These are phyloP conservation scores for Boletus vermiculosoides DNA, from an alignment of 768 basidiomycete genomes.

Conservation along the genomic window DNA sequence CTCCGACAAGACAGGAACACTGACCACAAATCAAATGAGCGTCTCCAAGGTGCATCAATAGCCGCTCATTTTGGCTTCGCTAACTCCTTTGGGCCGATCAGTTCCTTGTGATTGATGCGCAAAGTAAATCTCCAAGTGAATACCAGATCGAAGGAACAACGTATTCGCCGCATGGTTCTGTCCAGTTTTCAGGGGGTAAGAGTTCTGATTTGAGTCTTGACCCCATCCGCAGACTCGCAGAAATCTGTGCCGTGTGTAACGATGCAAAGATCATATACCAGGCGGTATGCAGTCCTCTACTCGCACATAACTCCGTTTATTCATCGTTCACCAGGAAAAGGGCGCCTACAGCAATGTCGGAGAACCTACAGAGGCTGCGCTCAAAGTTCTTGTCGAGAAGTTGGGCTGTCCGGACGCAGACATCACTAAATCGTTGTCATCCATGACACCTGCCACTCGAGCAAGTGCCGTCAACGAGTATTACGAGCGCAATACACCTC, in stretches of 20 bases:
- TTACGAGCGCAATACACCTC: constrained; percentile 71
- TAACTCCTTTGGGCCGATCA: constrained; percentile 30
- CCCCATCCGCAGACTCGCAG: constrained; percentile 80
- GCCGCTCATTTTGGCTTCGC: neutral
- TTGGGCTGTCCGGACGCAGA: constrained; percentile 71
- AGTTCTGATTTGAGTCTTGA: constrained; percentile 59
- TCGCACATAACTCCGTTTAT: neutral
- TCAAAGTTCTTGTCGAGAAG: constrained; percentile 95
- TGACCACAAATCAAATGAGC: constrained; percentile 98
- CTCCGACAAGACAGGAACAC: constrained; percentile 96
- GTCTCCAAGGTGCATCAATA: constrained; percentile 64
- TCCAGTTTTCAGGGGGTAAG: constrained; percentile 67
- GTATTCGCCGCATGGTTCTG: constrained; percentile 79
- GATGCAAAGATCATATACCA: constrained; percentile 90
- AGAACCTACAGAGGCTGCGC: constrained; percentile 96
- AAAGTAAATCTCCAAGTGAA: constrained; percentile 52
- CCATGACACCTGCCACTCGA: constrained; percentile 57
- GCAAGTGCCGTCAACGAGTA: constrained; percentile 83
- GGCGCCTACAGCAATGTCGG: constrained; percentile 78
- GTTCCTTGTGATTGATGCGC: constrained; percentile 73
- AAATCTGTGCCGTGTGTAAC: constrained; percentile 92
- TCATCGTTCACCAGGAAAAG: constrained; percentile 59
- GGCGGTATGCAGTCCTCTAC: constrained; percentile 44
- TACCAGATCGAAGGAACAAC: constrained; percentile 90
- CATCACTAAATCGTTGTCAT: constrained; percentile 53